These are phyloP conservation scores for Apiospora malaysiana DNA, from an alignment of 2,329 filamentous ascomycete species.

Conservation along the genomic window DNA sequence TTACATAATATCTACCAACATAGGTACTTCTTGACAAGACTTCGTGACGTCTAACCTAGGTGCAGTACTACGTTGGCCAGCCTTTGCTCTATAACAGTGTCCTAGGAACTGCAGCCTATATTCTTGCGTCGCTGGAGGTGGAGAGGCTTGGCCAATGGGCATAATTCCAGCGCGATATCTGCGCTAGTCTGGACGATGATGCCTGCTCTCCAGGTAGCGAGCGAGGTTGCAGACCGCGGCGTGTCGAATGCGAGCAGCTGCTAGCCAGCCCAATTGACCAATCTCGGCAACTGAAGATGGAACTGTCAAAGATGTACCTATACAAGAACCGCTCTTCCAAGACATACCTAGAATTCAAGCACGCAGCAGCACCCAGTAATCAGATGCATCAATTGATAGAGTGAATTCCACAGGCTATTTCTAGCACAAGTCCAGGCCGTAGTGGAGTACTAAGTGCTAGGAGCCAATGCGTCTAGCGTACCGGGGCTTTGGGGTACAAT, in stretches of 20 bases:
- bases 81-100: conserved; percentile 45
- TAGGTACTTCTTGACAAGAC: too few relatives aligned
- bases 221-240: too few relatives aligned
- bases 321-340: too few relatives aligned
- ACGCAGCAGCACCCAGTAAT: background rate
- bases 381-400: background rate
- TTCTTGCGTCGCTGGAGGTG: conserved; percentile 45
- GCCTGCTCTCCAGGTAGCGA: too few relatives aligned
- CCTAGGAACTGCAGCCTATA: conserved; percentile 44
- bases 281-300: too few relatives aligned
- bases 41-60: background rate
- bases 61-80: conserved; percentile 44
- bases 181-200: too few relatives aligned
- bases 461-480: background rate
- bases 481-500: background rate
- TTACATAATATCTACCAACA: background rate
- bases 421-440: background rate
- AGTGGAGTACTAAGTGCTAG: too few relatives aligned
- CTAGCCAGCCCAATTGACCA: too few relatives aligned
- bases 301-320: too few relatives aligned
- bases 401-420: background rate
- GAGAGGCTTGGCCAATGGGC: conserved; percentile 32
- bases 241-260: too few relatives aligned
- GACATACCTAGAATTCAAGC: background rate
- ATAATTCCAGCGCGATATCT: background rate